Evolutionary conservation across 345 rosid genomes (phyloP), one percentile per base, ranked within the genome.

Genomic region (Populus euphratica): DNA sequence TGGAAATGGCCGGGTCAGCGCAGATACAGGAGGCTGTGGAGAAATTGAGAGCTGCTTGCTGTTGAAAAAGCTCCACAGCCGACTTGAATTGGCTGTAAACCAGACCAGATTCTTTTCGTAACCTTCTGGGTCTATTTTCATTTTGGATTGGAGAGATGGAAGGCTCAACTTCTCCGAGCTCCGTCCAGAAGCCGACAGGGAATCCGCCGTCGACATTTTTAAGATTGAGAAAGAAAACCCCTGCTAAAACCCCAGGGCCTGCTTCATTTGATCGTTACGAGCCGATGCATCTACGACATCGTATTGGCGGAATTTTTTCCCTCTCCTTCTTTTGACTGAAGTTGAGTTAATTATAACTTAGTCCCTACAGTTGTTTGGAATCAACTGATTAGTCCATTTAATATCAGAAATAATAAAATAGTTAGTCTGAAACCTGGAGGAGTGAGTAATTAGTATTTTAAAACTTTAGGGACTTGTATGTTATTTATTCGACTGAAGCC

Each of bases 41-140:
- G 86, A 92, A 93, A 81, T 81, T 92, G 50, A 92, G 86, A 73
- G 91, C 94, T 4, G 92, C 93, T 73, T 91, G 98, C 56, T 89
- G 93, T 81, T 86, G 88, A 83, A 94, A 96, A 73, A 91, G 91
- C 78, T 91, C 97, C 71, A 92, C 85, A 78, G 93, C 89, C 8
- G 92, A 86, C 70, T 89, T 86, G 92, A 96, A 94, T 82, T 93
- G 98, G 74, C 81, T 86, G 86, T 89, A 88, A 44, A 96, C 80
- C 23, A 90, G 85, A 5, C 76, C 66, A 94, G 95, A 81, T 96
- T 97, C 21, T 91, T 76, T 68, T 79, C 89, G 82, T 94, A 96
- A 25, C 98, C 97, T 35, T 93, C 92, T 1, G 99, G 97, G 75
- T 96, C 99, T 52, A 81, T 74, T 68, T 96, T 94, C 92, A 96